Base-by-base conservation (phyloP, 441 rosid species). In the Breynia disticha region DNA sequence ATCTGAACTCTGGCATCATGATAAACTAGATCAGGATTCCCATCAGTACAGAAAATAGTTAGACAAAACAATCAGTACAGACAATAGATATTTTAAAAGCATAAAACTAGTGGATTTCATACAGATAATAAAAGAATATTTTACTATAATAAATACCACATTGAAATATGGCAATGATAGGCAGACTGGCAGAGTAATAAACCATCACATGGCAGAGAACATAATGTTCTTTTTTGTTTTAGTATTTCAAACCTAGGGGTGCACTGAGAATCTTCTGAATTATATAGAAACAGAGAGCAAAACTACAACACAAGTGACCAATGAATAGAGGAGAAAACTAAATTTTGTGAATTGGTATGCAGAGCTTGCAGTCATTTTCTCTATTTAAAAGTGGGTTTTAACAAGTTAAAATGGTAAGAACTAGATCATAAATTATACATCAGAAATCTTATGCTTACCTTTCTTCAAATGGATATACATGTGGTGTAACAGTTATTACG, bases 401-500 rank as follows among this genome's bases (percentile, higher is more conserved):
- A 46, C 35, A 11, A 11, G 44, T 9, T 9, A 41, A 11, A 9
- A 9, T 41, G 13, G 19, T 48, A 48, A 44, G 37, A 56, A 43
- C 16, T 54, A 51, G 50, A 35, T 21, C 5, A 18, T 46, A 22
- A 54, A 19, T 22, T 37, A 38, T 48, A 37, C 57, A 54, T 55
- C 28, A 18, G 48, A 48, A 22, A 54, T 42, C 57, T 52, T 43
- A 58, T 52, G 22, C 60, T 57, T 69, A 87, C 99, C 99, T 89
- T 76, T 93, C 97, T 71, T 87, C 94, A 81, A 93, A 93, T 67
- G 99, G 97, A 77, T 78, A 93, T 48, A 89, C 93, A 74, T 89
- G 93, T 13, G 97, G 96, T 57, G 78, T 80, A 56, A 73, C 72
- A 46, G 89, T 90, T 66, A 94, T 79, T 64, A 94, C 76, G 41